Evolutionary conservation across 2,329 filamentous ascomycete genomes (phyloP).

Genomic region (Aspergillus arachidicola): DNA sequence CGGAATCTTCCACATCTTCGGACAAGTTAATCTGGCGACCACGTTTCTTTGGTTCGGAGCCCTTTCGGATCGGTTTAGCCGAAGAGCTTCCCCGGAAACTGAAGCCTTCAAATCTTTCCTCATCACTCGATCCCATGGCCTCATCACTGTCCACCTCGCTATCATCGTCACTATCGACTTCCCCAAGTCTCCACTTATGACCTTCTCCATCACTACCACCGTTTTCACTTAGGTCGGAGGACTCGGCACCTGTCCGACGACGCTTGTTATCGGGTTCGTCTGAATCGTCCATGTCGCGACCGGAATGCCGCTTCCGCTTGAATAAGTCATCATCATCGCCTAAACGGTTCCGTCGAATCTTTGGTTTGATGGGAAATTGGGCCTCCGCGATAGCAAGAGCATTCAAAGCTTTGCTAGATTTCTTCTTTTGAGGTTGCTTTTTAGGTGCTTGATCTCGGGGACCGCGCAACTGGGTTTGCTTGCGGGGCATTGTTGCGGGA

Average conservation of each 20-base stretch:
- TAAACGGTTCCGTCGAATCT: constrained; percentile 60
- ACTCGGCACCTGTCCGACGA: constrained; percentile 40
- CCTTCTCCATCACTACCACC: constrained; percentile 83
- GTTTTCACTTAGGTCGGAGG: constrained; percentile 60
- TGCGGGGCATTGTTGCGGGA: constrained; percentile 42
- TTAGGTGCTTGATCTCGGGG: constrained; percentile 41
- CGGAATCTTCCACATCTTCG: constrained; percentile 53
- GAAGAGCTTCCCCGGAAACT: constrained; percentile 65
- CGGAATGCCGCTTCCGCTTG: constrained; percentile 40
- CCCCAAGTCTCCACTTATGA: constrained; percentile 80
- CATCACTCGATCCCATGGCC: constrained; percentile 85
- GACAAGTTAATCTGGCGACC: constrained; percentile 50
- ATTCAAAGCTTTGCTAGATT: constrained; percentile 55
- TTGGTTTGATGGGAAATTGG: constrained; percentile 55
- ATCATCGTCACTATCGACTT: constrained; percentile 67
- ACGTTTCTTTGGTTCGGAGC: constrained; percentile 25
- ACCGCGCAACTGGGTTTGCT: constrained; percentile 42
- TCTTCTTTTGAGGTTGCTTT: constrained; percentile 52
- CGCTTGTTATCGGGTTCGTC: constrained; percentile 49
- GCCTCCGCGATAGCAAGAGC: constrained; percentile 67
- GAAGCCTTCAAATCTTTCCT: constrained; percentile 80
- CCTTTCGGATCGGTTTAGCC: constrained; percentile 38
- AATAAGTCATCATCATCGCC: constrained; percentile 58
- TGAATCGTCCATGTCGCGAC: constrained; percentile 46
- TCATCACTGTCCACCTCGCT: constrained; percentile 74